A percentile compares a stretch with the other conserved stretches of the same genome.
Conservation (phyloP, 176 grass and related monocot species). For the Eremochloa ophiuroides region DNA sequence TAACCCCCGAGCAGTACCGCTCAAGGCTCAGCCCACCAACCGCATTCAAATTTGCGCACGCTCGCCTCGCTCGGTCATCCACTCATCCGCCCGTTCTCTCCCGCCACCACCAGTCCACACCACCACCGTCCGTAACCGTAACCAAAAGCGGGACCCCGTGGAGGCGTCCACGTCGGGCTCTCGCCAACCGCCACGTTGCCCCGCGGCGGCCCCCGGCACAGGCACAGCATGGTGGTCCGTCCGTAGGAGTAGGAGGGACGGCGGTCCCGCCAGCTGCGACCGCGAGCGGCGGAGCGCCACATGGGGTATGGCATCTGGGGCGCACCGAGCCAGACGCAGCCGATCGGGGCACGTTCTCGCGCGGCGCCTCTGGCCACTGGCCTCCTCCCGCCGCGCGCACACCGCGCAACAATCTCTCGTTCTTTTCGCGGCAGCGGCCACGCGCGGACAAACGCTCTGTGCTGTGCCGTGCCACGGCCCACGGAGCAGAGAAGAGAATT, state of each 20-base stretch:
- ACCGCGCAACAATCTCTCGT: not conserved
- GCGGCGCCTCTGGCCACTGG: too few relatives aligned
- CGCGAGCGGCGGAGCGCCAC: not conserved
- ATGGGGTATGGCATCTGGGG: not conserved
- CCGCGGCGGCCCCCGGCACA: not conserved
- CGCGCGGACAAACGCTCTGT: not conserved
- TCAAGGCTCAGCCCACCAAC: not conserved
- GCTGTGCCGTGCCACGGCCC: too few relatives aligned
- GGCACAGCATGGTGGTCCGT: not conserved
- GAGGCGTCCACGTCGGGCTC: constrained; percentile 2
- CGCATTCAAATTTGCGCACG: constrained; percentile 10
- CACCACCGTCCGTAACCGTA: not conserved
- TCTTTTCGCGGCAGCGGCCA: not conserved
- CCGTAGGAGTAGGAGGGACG: not conserved
- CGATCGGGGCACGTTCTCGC: not conserved
- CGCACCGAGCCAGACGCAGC: not conserved
- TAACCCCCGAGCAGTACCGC: not conserved
- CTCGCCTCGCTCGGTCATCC: not conserved
- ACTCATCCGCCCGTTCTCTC: not conserved
- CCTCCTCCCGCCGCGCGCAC: not conserved
- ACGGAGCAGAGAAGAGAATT: not conserved
- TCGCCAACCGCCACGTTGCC: constrained; percentile 27
- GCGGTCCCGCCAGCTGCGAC: not conserved
- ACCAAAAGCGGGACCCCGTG: not conserved
- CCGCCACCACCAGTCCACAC: not conserved